Percentiles rank a stretch among this genome's conserved stretches.
Evolutionary conservation across 179 eudicot genomes (phyloP).

Genomic region (Beta macrorhiza): DNA sequence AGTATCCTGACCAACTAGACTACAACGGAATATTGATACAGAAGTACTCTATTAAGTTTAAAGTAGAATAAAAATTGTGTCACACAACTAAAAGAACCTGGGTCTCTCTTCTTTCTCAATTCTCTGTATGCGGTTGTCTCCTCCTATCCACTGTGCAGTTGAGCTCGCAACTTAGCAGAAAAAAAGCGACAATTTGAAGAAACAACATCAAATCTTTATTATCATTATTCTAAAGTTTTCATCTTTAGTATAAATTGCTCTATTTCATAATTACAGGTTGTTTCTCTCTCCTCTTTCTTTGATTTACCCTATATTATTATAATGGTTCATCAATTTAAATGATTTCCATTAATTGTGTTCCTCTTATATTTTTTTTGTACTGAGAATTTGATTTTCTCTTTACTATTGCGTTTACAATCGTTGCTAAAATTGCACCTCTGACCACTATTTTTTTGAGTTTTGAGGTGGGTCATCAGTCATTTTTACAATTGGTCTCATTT

Average conservation of each 20-base stretch:
- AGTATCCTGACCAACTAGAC: slow-evolving; percentile 99
- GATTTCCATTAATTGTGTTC: neutral
- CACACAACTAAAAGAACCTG: slow-evolving; percentile 31
- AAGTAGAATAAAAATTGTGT: neutral
- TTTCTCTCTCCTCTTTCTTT: neutral
- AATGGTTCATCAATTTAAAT: neutral
- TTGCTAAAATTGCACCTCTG: neutral
- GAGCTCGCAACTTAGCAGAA: neutral
- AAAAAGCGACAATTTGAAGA: neutral
- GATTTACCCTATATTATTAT: neutral
- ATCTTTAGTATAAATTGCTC: too few species aligned
- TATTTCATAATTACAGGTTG: neutral
- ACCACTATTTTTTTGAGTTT: too few species aligned
- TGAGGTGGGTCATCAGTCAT: neutral
- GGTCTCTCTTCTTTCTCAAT: slow-evolving; percentile 46
- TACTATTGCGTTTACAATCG: neutral
- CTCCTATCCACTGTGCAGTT: slow-evolving; percentile 15
- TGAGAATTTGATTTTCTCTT: neutral
- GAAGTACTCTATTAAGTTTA: too few species aligned
- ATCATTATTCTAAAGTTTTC: too few species aligned
- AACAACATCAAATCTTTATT: too few species aligned
- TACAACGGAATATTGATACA: slow-evolving; percentile 59
- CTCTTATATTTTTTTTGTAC: neutral
- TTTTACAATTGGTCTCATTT: neutral
- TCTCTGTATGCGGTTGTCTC: neutral